These are phyloP conservation scores for Teunomyces atbi DNA, from an alignment of 805 yeast species.

Conservation along the genomic window DNA sequence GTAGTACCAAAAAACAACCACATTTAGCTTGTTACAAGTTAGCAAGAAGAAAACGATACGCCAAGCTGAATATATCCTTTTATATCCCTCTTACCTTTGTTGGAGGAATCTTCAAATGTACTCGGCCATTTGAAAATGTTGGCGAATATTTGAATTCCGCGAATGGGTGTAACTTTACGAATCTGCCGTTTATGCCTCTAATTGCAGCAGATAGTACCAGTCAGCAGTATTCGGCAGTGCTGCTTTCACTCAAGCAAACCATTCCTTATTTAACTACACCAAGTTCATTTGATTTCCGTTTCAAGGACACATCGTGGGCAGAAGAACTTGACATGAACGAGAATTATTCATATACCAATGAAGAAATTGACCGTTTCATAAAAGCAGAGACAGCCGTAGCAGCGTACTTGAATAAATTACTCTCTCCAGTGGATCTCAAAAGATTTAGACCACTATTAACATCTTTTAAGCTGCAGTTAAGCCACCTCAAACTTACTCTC, in stretches of 20 bases:
- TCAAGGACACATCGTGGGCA: slow-evolving; percentile 45
- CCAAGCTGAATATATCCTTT: slow-evolving; percentile 41
- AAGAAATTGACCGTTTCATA: slow-evolving; percentile 36
- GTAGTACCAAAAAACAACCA: background rate
- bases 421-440: slow-evolving; percentile 9
- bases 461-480: background rate
- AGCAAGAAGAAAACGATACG: slow-evolving; percentile 55
- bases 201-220: slow-evolving; percentile 53
- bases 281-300: slow-evolving; percentile 33
- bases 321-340: slow-evolving; percentile 49
- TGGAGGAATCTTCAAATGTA: slow-evolving; percentile 62
- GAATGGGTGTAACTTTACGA: slow-evolving; percentile 33
- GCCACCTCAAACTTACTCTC: background rate
- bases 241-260: slow-evolving; percentile 37
- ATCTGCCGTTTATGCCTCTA: slow-evolving; percentile 54
- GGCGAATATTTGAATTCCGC: slow-evolving; percentile 16
- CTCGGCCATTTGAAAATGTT: slow-evolving; percentile 25
- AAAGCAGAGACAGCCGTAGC: slow-evolving; percentile 16
- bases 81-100: slow-evolving; percentile 58
- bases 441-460: background rate
- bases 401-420: slow-evolving; percentile 8
- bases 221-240: slow-evolving; percentile 42
- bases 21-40: slow-evolving; percentile 50
- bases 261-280: slow-evolving; percentile 63
- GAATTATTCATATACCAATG: slow-evolving; percentile 38